Evolutionary conservation across 2,329 filamentous ascomycete species (phyloP).

Genomic region (Microcera coccophila): DNA sequence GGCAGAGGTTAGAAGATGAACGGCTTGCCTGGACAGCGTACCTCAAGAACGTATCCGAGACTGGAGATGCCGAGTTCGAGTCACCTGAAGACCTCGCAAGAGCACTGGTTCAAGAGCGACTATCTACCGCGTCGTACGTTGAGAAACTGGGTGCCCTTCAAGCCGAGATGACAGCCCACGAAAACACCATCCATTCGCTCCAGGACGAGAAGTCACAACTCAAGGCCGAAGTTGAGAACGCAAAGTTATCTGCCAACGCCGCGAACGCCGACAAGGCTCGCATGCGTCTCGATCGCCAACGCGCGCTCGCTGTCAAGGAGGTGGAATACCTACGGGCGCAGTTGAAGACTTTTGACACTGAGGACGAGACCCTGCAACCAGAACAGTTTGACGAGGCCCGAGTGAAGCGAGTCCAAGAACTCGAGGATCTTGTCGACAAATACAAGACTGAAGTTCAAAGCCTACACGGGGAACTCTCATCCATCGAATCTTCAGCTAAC

Average conservation of each 20-base stretch:
- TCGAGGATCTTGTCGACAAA: conserved; percentile 81
- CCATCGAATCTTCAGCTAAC: conserved; percentile 48
- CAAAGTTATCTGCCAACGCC: conserved; percentile 50
- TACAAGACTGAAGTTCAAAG: conserved; percentile 78
- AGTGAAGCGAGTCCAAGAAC: conserved; percentile 67
- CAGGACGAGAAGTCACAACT: conserved; percentile 66
- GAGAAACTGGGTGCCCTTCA: conserved; percentile 76
- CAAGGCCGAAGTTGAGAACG: conserved; percentile 65
- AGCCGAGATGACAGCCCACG: conserved; percentile 72
- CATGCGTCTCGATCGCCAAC: conserved; percentile 78
- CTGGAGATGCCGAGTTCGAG: conserved; percentile 69
- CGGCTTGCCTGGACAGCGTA: conserved; percentile 82
- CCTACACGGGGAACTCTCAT: conserved; percentile 70
- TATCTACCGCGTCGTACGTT: conserved; percentile 74
- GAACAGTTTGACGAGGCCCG: conserved; percentile 75
- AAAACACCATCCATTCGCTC: conserved; percentile 67
- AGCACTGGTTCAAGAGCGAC: conserved; percentile 75
- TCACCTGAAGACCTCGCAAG: conserved; percentile 84
- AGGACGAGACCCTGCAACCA: conserved; percentile 81
- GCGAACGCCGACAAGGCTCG: conserved; percentile 62
- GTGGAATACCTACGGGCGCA: conserved; percentile 92
- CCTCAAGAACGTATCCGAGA: conserved; percentile 63
- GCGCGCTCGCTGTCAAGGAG: conserved; percentile 81
- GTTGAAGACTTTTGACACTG: conserved; percentile 79
- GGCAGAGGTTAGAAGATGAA: conserved; percentile 85